Evolutionary conservation across 352 stramenopile genomes (phyloP).

Genomic region (Globisporangium echinulatum): DNA sequence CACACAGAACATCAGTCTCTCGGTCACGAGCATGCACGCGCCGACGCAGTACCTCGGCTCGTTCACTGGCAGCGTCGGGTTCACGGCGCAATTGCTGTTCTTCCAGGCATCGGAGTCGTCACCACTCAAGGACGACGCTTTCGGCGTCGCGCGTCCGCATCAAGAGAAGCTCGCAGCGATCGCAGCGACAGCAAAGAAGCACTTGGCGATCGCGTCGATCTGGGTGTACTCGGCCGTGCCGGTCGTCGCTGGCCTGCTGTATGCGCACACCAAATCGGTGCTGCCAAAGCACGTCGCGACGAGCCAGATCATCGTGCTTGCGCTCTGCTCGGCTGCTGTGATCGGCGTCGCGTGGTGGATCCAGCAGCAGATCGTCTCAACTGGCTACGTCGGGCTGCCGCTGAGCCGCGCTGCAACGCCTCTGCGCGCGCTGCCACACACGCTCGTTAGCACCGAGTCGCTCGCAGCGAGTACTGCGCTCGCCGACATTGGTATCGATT

Average conservation of each 20-base stretch:
- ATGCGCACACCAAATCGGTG: conserved; percentile 23
- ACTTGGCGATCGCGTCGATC: conserved; percentile 4
- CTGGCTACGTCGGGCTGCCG: background rate
- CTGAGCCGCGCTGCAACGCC: background rate
- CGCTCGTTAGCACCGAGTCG: background rate
- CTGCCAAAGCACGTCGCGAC: conserved; percentile 22
- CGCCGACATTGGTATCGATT: conserved; percentile 20
- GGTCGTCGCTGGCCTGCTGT: conserved; percentile 14
- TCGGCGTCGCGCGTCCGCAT: background rate
- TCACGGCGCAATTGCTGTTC: conserved; percentile 39
- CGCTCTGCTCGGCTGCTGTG: conserved; percentile 28
- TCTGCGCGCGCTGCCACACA: background rate
- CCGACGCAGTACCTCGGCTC: conserved; percentile 37
- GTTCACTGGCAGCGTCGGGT: conserved; percentile 38
- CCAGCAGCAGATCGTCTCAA: conserved; percentile 36
- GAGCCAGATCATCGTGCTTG: conserved; percentile 22
- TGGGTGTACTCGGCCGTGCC: conserved; percentile 18
- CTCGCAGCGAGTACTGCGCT: background rate
- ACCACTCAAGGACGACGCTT: background rate
- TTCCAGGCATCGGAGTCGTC: conserved; percentile 27
- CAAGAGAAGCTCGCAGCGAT: conserved; percentile 9
- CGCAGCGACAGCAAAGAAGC: conserved; percentile 9
- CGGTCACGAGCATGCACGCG: conserved; percentile 1
- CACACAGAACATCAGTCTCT: conserved; percentile 14
- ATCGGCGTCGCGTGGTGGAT: conserved; percentile 36